Conservation (phyloP, 192 early-diverging fungal genomes). For the Rhizophagus sp. region DNA sequence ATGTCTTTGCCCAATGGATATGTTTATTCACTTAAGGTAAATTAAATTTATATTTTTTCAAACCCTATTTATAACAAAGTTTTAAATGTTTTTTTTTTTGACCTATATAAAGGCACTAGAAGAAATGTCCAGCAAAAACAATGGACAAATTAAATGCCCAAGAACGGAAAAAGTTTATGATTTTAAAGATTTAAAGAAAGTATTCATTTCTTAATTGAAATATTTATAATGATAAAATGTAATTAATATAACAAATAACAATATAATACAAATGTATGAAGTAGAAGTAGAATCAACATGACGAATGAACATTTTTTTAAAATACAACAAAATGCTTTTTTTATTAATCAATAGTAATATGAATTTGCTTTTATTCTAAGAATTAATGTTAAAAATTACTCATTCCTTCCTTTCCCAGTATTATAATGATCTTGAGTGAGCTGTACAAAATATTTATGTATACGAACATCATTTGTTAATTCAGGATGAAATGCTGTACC, state of each 20-base stretch:
- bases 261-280: background rate
- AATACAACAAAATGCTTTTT: background rate
- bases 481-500: slow-evolving; percentile 98
- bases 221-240: background rate
- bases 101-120: slow-evolving; percentile 53
- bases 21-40: slow-evolving; percentile 87
- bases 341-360: too few relatives aligned
- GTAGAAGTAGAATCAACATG: background rate
- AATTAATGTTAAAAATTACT: too few relatives aligned
- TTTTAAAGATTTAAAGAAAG: slow-evolving; percentile 67
- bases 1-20: slow-evolving; percentile 96
- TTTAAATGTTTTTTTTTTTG: background rate
- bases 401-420: background rate
- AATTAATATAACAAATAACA: background rate
- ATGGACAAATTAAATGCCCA: slow-evolving; percentile 73
- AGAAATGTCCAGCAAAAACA: slow-evolving; percentile 67
- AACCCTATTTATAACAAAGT: background rate
- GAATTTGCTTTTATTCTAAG: too few relatives aligned
- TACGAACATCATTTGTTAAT: slow-evolving; percentile 83
- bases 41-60: background rate
- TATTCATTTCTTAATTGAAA: slow-evolving; percentile 65
- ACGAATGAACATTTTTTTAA: background rate
- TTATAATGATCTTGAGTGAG: slow-evolving; percentile 26
- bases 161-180: slow-evolving; percentile 60
- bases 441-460: slow-evolving; percentile 85